Percentiles rank a stretch among this genome's conserved stretches.
These are phyloP conservation scores for Anisodus tanguticus DNA, from an alignment of 257 asterid species.

Conservation along the genomic window DNA sequence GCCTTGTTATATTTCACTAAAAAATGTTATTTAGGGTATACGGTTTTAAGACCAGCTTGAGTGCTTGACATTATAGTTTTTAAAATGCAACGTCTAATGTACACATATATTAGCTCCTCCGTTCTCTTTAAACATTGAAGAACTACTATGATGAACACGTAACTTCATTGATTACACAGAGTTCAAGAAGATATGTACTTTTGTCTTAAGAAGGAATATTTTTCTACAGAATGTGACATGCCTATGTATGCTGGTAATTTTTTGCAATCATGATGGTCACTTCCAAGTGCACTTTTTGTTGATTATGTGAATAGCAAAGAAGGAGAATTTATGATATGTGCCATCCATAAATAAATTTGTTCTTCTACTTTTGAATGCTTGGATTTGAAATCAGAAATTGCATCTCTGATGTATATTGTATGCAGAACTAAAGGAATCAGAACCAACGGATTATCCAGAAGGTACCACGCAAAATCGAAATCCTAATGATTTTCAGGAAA, in stretches of 20 bases:
- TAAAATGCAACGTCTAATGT: not conserved
- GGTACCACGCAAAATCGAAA: not conserved
- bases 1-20: conserved; percentile 22
- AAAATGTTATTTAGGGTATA: not conserved
- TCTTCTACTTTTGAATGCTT: not conserved
- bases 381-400: conserved; percentile 17
- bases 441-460: conserved; percentile 24
- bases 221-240: not conserved
- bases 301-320: not conserved
- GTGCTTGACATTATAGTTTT: not conserved
- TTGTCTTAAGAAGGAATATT: not conserved
- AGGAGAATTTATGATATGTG: not conserved
- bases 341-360: not conserved
- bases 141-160: not conserved
- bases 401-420: not conserved
- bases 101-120: not conserved
- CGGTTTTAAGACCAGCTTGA: not conserved
- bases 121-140: not conserved
- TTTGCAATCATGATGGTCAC: not conserved
- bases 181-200: not conserved
- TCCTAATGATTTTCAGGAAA: conserved; percentile 42
- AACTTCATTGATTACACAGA: not conserved
- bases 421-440: conserved; percentile 35
- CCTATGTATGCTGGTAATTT: not conserved
- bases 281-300: not conserved